A percentile compares a stretch with the other conserved stretches of the same genome.
Evolutionary conservation across 139 green algal genomes (phyloP).

Genomic region (Pycnococcus provasolii): DNA sequence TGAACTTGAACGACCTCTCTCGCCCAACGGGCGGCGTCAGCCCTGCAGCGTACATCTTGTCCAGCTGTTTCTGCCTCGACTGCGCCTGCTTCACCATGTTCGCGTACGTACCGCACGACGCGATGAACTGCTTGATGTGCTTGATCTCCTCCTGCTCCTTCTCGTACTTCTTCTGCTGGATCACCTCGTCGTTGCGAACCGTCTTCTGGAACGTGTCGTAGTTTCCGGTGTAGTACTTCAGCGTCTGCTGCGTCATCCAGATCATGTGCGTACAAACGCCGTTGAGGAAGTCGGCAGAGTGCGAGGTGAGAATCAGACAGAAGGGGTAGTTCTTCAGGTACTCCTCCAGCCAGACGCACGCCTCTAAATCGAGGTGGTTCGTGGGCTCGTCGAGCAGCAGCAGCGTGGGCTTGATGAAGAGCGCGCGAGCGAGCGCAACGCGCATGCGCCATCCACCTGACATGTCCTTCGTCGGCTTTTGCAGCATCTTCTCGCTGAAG

Average conservation of each 20-base stretch:
- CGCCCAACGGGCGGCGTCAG: slow-evolving; percentile 67
- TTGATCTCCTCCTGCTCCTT: slow-evolving; percentile 68
- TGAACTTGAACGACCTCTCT: slow-evolving; percentile 66
- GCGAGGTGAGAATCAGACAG: slow-evolving; percentile 79
- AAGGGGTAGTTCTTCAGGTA: slow-evolving; percentile 79
- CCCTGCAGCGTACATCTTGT: slow-evolving; percentile 81
- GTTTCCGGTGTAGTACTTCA: slow-evolving; percentile 75
- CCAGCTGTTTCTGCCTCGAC: slow-evolving; percentile 89
- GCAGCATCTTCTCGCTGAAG: slow-evolving; percentile 79
- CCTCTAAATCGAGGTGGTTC: slow-evolving; percentile 67
- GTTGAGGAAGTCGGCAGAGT: slow-evolving; percentile 95
- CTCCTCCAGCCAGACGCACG: slow-evolving; percentile 94
- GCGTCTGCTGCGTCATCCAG: slow-evolving; percentile 76
- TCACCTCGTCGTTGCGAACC: slow-evolving; percentile 73
- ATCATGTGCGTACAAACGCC: slow-evolving; percentile 96
- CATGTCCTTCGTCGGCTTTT: slow-evolving; percentile 76
- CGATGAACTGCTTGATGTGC: slow-evolving; percentile 56
- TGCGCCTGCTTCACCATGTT: slow-evolving; percentile 58
- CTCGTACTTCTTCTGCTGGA: slow-evolving; percentile 91
- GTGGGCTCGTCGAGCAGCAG: slow-evolving; percentile 38
- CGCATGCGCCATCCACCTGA: slow-evolving; percentile 92
- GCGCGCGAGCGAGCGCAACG: slow-evolving; percentile 77
- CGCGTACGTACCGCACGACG: slow-evolving; percentile 31
- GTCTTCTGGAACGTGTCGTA: slow-evolving; percentile 79
- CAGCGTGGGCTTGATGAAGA: slow-evolving; percentile 79